Evolutionary conservation across 352 stramenopile genomes (phyloP), one percentile per base, ranked within the genome.

Genomic region (Aphanomyces astaci): DNA sequence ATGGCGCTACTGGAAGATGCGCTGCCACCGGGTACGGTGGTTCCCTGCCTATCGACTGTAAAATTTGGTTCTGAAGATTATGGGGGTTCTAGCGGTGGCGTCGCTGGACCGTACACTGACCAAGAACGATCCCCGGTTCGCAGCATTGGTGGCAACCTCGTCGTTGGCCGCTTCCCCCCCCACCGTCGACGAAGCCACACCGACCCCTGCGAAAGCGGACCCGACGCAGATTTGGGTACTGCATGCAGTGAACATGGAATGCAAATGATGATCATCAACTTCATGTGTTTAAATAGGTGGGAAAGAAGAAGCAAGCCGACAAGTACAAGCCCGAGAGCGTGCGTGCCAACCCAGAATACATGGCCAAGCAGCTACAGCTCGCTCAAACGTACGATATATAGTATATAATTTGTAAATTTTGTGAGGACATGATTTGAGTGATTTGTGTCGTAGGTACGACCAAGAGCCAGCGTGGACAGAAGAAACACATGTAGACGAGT

Each of bases 231-330:
- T 66, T 27, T 66, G 60, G 60, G 60, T 66, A 66, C 31, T 22
- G 17, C 25, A 51, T 0, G 56, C 22, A 15, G 27, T 39, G 13
- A 53, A 22, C 2, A 17, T 31, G 17, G 5, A 69, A 33, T 86
- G 83, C n/a, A 68, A 84, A 22, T 72, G n/a, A n/a, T n/a, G n/a
- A n/a, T n/a, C n/a, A n/a, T n/a, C n/a, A n/a, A n/a, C n/a, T n/a
- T n/a, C n/a, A 86, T 51, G 77, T 77, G 4, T 76, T 75, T 32
- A 75, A 87, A 31, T 88, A 81, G 81, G 72, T 89, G 11, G 81
- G 81, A 32, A 89, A 89, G 72, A 88, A 86, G 69, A 43, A 73
- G 24, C 73, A 75, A 63, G 78, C 84, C 59, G 83, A 80, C 55
- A 73, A 67, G 2, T 89, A 89, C 59, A 80, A 89, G 30, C 80